Percentiles rank a stretch among this genome's conserved stretches.
phyloP scores from a whole-genome alignment of 805 yeast genomes.

The Candida pseudofarinosa region DNA sequence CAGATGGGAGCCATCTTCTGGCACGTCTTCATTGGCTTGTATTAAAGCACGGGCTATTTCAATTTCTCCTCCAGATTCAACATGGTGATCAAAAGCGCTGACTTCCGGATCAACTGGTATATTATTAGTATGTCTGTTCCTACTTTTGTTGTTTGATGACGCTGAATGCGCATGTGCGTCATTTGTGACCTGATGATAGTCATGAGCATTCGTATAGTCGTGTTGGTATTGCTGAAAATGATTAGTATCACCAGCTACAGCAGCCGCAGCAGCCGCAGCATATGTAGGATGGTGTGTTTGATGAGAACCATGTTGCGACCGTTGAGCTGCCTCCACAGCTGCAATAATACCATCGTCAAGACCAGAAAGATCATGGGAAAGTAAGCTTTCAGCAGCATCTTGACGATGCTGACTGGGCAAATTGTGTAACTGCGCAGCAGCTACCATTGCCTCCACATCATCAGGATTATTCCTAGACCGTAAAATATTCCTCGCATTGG shows the following conservation, averaged over 20 bases:
- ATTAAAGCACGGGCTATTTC: conserved; percentile 65
- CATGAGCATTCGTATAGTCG: conserved; percentile 8
- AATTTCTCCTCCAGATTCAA: conserved; percentile 46
- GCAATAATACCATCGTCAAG: conserved; percentile 50
- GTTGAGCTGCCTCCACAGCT: conserved; percentile 57
- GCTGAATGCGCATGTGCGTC: conserved; percentile 6
- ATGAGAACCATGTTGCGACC: conserved; percentile 25
- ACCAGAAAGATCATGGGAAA: conserved; percentile 39
- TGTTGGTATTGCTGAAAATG: conserved; percentile 15
- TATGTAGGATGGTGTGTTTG: conserved; percentile 12
- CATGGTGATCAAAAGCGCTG: conserved; percentile 41
- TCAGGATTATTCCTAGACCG: conserved; percentile 16
- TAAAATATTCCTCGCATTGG: conserved; percentile 18
- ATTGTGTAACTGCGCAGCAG: conserved; percentile 23
- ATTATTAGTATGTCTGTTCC: conserved; percentile 16
- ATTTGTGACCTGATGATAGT: conserved; percentile 7
- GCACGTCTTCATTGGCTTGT: conserved; percentile 48
- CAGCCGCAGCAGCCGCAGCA: conserved; percentile 35
- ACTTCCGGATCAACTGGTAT: conserved; percentile 62
- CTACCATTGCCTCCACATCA: conserved; percentile 34
- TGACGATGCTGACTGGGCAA: conserved; percentile 20
- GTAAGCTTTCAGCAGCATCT: conserved; percentile 26
- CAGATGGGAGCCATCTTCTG: conserved; percentile 9
- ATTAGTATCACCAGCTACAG: conserved; percentile 17
- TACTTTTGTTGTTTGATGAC: conserved; percentile 7